Evolutionary conservation across 768 basidiomycete species (phyloP).

Genomic region (Leucosporidium scottii): DNA sequence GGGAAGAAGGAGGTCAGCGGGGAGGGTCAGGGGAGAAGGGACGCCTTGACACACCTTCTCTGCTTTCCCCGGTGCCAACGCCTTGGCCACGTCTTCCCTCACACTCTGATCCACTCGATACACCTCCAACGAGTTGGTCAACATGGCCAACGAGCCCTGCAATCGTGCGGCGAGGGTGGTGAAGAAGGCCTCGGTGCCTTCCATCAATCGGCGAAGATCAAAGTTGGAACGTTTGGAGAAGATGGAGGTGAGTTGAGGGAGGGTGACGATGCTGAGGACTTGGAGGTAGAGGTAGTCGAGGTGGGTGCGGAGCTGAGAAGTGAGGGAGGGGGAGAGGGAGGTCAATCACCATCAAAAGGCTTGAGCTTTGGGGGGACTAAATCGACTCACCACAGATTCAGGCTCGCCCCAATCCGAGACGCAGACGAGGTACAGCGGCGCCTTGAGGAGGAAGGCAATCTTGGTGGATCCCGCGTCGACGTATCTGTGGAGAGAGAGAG

Average conservation of each 20-base stretch:
- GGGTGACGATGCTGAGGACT: conserved; percentile 82
- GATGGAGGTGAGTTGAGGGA: conserved; percentile 70
- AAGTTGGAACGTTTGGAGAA: conserved; percentile 88
- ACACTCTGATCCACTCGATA: conserved; percentile 10
- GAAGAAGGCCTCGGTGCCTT: conserved; percentile 50
- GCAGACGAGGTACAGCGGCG: conserved; percentile 87
- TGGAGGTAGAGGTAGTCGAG: conserved; percentile 92
- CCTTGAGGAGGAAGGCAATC: conserved; percentile 76
- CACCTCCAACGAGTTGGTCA: conserved; percentile 16
- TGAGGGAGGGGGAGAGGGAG: neutral
- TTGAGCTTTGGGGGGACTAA: no score
- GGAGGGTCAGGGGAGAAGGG: neutral
- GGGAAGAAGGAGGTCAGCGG: neutral
- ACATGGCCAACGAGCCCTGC: conserved; percentile 53
- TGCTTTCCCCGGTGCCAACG: conserved; percentile 4
- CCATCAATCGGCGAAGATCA: conserved; percentile 54
- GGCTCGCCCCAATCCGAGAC: conserved; percentile 92
- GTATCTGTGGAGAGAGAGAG: conserved; percentile 46
- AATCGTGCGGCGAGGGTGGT: conserved; percentile 58
- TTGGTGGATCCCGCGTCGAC: conserved; percentile 74
- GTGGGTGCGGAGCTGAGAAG: conserved; percentile 72
- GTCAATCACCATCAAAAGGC: no score
- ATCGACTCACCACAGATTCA: conserved; percentile 72
- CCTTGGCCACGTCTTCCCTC: conserved; percentile 6
- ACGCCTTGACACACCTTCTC: conserved; percentile 2